These are phyloP conservation scores for Trypanosoma avium DNA, from an alignment of 208 protist species.

Conservation along the genomic window DNA sequence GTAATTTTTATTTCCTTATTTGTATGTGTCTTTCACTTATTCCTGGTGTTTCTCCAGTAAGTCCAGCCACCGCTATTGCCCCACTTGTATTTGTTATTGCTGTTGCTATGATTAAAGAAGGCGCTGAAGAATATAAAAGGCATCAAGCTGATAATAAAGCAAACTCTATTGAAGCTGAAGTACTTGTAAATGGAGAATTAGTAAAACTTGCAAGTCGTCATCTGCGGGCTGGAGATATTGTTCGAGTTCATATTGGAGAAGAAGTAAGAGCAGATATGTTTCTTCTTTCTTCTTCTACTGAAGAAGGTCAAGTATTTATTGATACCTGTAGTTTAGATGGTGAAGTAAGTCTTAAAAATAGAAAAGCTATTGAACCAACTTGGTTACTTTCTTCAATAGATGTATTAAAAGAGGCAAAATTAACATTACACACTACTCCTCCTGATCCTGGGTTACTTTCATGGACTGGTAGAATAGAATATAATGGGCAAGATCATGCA, in stretches of 20 bases:
- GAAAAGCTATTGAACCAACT: constrained; percentile 72
- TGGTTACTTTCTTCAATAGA: constrained; percentile 46
- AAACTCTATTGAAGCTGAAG: constrained; percentile 66
- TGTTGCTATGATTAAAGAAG: constrained; percentile 91
- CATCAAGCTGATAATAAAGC: constrained; percentile 76
- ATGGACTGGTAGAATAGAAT: constrained; percentile 72
- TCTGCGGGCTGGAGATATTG: constrained; percentile 79
- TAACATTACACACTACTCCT: constrained; percentile 53
- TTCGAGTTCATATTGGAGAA: constrained; percentile 74
- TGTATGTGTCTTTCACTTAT: constrained; percentile 92
- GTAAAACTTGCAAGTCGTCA: constrained; percentile 52
- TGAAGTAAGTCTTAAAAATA: constrained; percentile 85
- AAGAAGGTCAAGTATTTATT: constrained; percentile 86
- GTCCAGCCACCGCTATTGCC: constrained; percentile 84
- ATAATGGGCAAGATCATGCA: constrained; percentile 47
- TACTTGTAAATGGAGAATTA: constrained; percentile 54
- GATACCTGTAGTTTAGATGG: constrained; percentile 93
- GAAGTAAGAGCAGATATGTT: constrained; percentile 90
- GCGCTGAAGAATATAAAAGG: constrained; percentile 85
- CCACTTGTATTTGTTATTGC: constrained; percentile 91
- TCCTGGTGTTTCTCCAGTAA: constrained; percentile 88
- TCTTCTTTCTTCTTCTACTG: constrained; percentile 64
- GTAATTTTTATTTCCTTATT: constrained; percentile 96
- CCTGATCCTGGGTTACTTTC: constrained; percentile 75
- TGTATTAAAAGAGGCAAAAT: constrained; percentile 19